These are phyloP conservation scores for Aspergillus thermomutatus DNA, from an alignment of 2,329 filamentous ascomycete species.

Conservation along the genomic window DNA sequence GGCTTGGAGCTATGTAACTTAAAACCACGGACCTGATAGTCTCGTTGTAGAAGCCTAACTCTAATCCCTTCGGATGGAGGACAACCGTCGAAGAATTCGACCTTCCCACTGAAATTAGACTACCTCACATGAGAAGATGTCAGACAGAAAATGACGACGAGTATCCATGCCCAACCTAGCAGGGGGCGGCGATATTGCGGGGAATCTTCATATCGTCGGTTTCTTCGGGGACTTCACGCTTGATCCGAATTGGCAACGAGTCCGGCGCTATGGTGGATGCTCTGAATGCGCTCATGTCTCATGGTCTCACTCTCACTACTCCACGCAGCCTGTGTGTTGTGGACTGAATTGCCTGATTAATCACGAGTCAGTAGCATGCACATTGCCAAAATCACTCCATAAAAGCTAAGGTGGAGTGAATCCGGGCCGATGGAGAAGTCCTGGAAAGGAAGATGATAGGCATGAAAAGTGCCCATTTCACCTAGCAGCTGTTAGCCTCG, in stretches of 20 bases:
- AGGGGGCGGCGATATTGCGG: background rate
- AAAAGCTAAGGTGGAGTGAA: background rate
- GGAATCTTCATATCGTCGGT: background rate
- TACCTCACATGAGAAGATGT: background rate
- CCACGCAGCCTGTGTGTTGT: background rate
- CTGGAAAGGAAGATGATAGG: background rate
- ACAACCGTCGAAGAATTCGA: background rate
- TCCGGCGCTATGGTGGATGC: background rate
- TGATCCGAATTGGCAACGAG: background rate
- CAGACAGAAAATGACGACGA: background rate
- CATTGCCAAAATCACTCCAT: background rate
- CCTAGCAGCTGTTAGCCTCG: background rate
- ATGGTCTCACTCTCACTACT: background rate
- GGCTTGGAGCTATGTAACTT: too few relatives aligned
- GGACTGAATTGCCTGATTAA: background rate
- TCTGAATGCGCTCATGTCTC: too few relatives aligned
- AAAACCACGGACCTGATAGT: too few relatives aligned
- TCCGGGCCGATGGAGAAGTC: background rate
- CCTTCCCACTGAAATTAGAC: background rate
- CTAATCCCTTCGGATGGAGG: background rate
- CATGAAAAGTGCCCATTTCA: background rate
- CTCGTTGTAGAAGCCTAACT: background rate
- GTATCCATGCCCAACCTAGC: background rate
- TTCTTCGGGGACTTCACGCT: background rate
- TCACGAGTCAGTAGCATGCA: background rate